Conservation (phyloP, 805 yeast genomes). For the Blastobotrys mokoenaii region DNA sequence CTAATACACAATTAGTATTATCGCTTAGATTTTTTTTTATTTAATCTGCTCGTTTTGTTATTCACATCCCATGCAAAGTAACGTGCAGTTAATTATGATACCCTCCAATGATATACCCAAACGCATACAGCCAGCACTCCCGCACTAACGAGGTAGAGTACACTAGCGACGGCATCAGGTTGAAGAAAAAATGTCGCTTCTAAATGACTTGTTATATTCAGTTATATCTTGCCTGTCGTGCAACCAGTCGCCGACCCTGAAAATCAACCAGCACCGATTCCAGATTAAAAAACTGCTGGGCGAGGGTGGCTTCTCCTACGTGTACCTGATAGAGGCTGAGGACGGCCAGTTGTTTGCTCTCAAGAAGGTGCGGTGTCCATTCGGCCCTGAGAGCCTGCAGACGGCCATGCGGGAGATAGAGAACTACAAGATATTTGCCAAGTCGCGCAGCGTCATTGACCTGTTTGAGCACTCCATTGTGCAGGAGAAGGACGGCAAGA, state of each 20-base stretch:
- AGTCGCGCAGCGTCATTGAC: slow-evolving; percentile 54
- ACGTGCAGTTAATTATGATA: no score
- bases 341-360: slow-evolving; percentile 53
- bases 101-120: no score
- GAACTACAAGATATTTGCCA: slow-evolving; percentile 59
- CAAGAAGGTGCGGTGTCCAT: slow-evolving; percentile 81
- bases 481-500: slow-evolving; percentile 70
- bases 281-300: slow-evolving; percentile 66
- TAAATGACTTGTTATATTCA: slow-evolving; percentile 23
- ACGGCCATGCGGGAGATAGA: slow-evolving; percentile 72
- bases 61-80: no score
- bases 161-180: background rate
- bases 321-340: slow-evolving; percentile 57
- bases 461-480: slow-evolving; percentile 63
- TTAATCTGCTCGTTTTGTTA: no score
- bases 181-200: slow-evolving; percentile 11
- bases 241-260: slow-evolving; percentile 44
- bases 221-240: slow-evolving; percentile 32
- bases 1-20: no score
- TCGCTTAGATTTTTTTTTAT: no score
- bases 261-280: slow-evolving; percentile 55
- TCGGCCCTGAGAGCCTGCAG: slow-evolving; percentile 68
- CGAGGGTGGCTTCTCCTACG: slow-evolving; percentile 86
- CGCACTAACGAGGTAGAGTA: background rate
- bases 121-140: no score